Conservation (phyloP, 805 yeast species). For the Monosporozyma siamensis region DNA sequence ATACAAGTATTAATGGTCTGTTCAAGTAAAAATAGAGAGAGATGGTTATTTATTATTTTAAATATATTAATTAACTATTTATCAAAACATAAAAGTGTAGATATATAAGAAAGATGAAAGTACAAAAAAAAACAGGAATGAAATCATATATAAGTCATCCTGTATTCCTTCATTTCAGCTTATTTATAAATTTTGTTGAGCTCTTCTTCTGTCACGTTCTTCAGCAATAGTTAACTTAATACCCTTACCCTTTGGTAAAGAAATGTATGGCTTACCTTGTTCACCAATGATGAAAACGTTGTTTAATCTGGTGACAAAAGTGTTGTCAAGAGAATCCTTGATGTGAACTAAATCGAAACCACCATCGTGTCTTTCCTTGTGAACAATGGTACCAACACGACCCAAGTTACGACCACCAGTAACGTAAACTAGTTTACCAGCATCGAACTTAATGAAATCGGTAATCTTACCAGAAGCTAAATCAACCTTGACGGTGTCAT, state of each 20-base stretch:
- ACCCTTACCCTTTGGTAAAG: conserved; percentile 99
- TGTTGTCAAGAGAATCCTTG: conserved; percentile 90
- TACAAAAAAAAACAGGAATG: neutral
- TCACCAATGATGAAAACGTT: conserved; percentile 95
- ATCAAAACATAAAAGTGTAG: neutral
- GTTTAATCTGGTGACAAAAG: conserved; percentile 87
- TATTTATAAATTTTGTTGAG: conserved; percentile 53
- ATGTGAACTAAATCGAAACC: conserved; percentile 96
- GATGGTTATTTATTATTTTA: neutral
- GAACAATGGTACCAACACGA: conserved; percentile 90
- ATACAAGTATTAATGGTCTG: too few relatives aligned
- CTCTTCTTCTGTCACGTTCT: conserved; percentile 98
- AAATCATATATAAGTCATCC: too few relatives aligned
- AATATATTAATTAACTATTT: neutral
- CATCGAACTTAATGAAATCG: conserved; percentile 83
- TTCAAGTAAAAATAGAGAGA: too few relatives aligned
- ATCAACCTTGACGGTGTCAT: conserved; percentile 97
- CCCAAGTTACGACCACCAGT: conserved; percentile 99
- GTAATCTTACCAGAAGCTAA: conserved; percentile 91
- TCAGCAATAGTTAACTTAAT: conserved; percentile 90
- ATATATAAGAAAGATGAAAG: neutral
- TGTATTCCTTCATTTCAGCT: too few relatives aligned
- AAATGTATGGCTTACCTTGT: conserved; percentile 87
- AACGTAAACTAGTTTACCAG: conserved; percentile 85
- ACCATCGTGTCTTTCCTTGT: conserved; percentile 97